phyloP scores from a whole-genome alignment of 2,329 filamentous ascomycete species.

The Fusarium caatingaense region DNA sequence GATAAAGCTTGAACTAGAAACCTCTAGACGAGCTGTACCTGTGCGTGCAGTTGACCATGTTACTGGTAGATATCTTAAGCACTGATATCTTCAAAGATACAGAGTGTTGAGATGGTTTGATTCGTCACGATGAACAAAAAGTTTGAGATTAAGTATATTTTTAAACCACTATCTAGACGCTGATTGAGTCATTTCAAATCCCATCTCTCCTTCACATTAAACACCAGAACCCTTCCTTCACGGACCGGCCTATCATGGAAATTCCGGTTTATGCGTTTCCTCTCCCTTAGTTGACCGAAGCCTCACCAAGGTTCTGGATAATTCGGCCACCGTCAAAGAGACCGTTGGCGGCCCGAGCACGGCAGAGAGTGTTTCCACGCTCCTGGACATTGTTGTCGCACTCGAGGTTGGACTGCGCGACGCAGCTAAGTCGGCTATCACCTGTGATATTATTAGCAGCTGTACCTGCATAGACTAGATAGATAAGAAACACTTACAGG shows the following conservation, averaged over 20 bases:
- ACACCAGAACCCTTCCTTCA: neutral
- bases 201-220: neutral
- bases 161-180: slow-evolving; percentile 3
- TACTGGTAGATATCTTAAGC: neutral
- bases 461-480: neutral
- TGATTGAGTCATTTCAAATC: slow-evolving; percentile 1
- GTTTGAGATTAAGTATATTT: slow-evolving; percentile 5
- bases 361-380: slow-evolving; percentile 17
- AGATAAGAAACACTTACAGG: slow-evolving; percentile 5
- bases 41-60: neutral
- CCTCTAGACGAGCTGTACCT: slow-evolving; percentile 17
- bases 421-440: slow-evolving; percentile 8
- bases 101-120: no score
- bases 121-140: neutral
- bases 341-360: neutral
- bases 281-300: neutral
- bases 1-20: slow-evolving; percentile 33
- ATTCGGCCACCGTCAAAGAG: slow-evolving; percentile 13
- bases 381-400: slow-evolving; percentile 8
- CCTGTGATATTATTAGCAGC: neutral
- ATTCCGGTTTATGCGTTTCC: neutral
- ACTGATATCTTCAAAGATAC: neutral
- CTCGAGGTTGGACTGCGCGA: slow-evolving; percentile 8
- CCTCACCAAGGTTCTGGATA: slow-evolving; percentile 20
- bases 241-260: neutral